Percentiles rank a stretch among this genome's conserved stretches.
Evolutionary conservation across 768 basidiomycete species (phyloP).

Genomic region (Mycena haematopus): DNA sequence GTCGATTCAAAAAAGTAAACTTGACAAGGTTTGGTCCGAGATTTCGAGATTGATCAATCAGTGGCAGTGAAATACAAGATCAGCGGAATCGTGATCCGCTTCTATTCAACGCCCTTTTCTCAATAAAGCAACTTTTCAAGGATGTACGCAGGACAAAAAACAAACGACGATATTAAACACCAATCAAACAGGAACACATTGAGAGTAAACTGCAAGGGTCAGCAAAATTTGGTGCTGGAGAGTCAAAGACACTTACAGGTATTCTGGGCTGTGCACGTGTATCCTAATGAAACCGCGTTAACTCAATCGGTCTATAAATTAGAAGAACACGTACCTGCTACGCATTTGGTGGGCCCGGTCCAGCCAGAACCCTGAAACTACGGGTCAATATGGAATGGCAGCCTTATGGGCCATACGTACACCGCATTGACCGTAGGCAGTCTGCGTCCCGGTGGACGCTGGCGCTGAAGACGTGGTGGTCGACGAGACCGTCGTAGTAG

Average conservation of each 20-base stretch:
- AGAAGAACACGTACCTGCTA: slow-evolving; percentile 1
- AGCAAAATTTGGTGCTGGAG: neutral
- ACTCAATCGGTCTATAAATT: neutral
- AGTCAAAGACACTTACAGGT: slow-evolving; percentile 6
- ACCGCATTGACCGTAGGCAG: slow-evolving; percentile 28
- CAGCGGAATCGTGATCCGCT: neutral
- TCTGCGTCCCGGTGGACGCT: slow-evolving; percentile 7
- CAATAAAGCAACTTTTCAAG: too few species aligned
- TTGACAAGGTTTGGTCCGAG: neutral
- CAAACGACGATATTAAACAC: neutral
- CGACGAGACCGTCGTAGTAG: slow-evolving; percentile 12
- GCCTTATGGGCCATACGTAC: slow-evolving; percentile 3
- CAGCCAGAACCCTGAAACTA: slow-evolving; percentile 8
- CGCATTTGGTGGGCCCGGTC: slow-evolving; percentile 24
- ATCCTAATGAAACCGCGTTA: slow-evolving; percentile 5
- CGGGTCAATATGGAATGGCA: neutral
- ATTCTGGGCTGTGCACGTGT: slow-evolving; percentile 1
- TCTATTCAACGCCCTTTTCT: neutral
- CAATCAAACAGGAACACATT: slow-evolving; percentile 23
- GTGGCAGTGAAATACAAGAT: slow-evolving; percentile 12
- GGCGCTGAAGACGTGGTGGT: slow-evolving; percentile 17
- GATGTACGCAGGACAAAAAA: neutral
- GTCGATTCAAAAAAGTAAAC: too few species aligned
- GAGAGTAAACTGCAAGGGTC: slow-evolving; percentile 22
- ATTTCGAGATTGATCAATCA: neutral